Evolutionary conservation across 176 grass and related monocot species (phyloP).

Genomic region (Zoysia pacifica): DNA sequence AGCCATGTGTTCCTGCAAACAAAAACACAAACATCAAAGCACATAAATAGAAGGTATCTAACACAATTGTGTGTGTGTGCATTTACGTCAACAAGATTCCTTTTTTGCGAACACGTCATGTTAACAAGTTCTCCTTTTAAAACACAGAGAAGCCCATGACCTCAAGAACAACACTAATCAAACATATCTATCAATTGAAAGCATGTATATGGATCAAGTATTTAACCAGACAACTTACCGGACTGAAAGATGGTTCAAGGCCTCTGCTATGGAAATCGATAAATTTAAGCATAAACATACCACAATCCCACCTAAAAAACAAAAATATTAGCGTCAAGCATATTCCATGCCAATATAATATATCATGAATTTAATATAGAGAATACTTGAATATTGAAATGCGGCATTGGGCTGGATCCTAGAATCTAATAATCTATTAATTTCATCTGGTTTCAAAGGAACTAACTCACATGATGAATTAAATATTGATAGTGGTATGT

Average conservation of each 20-base stretch:
- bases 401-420: background rate
- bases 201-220: background rate
- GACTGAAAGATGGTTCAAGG: conserved; percentile 51
- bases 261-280: conserved; percentile 78
- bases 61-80: background rate
- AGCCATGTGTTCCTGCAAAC: conserved; percentile 71
- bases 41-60: background rate
- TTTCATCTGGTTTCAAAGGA: background rate
- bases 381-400: conserved; percentile 18
- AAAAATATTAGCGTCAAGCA: conserved; percentile 28
- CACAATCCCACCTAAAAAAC: conserved; percentile 74
- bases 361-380: conserved; percentile 12
- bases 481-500: conserved; percentile 8
- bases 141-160: background rate
- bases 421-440: conserved; percentile 16
- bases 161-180: background rate
- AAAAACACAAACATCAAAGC: conserved; percentile 10
- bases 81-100: background rate
- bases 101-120: background rate
- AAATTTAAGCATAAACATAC: conserved; percentile 95
- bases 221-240: conserved; percentile 47
- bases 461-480: conserved; percentile 21
- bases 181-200: background rate
- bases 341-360: conserved; percentile 10
- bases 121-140: conserved; percentile 10